Percentiles rank a stretch among this genome's conserved stretches.
These are phyloP conservation scores for Colletotrichum nymphaeae DNA, from an alignment of 2,329 filamentous ascomycete genomes.

Conservation along the genomic window DNA sequence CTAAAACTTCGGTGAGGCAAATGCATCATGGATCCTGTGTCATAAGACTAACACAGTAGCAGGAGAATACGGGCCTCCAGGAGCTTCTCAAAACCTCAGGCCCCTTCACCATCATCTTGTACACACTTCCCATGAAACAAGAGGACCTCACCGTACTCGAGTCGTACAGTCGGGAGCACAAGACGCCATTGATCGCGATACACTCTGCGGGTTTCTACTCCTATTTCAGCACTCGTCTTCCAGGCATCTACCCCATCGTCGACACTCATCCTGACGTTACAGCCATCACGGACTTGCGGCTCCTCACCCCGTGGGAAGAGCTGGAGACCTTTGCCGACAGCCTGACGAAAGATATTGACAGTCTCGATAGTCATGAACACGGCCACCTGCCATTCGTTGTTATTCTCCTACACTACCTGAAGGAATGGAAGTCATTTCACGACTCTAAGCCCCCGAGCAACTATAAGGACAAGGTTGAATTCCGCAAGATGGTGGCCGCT, in stretches of 20 bases:
- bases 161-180: constrained; percentile 61
- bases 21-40: constrained; percentile 36
- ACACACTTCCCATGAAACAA: constrained; percentile 60
- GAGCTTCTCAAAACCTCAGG: constrained; percentile 53
- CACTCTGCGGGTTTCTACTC: constrained; percentile 95
- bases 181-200: constrained; percentile 82
- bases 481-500: constrained; percentile 76
- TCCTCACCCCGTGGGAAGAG: constrained; percentile 89
- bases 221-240: constrained; percentile 83
- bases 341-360: constrained; percentile 76
- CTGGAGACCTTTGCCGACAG: constrained; percentile 74
- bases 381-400: constrained; percentile 91
- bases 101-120: constrained; percentile 66
- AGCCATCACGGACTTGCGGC: constrained; percentile 84
- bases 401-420: constrained; percentile 84
- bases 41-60: constrained; percentile 1
- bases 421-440: constrained; percentile 81
- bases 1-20: constrained; percentile 56
- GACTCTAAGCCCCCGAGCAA: constrained; percentile 75
- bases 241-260: constrained; percentile 87
- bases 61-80: constrained; percentile 50
- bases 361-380: constrained; percentile 81
- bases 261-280: constrained; percentile 95
- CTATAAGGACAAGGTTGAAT: constrained; percentile 89
- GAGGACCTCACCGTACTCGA: constrained; percentile 58